These are phyloP conservation scores for Aureobasidium sp. DNA, from an alignment of 2,329 filamentous ascomycete species.

Conservation along the genomic window DNA sequence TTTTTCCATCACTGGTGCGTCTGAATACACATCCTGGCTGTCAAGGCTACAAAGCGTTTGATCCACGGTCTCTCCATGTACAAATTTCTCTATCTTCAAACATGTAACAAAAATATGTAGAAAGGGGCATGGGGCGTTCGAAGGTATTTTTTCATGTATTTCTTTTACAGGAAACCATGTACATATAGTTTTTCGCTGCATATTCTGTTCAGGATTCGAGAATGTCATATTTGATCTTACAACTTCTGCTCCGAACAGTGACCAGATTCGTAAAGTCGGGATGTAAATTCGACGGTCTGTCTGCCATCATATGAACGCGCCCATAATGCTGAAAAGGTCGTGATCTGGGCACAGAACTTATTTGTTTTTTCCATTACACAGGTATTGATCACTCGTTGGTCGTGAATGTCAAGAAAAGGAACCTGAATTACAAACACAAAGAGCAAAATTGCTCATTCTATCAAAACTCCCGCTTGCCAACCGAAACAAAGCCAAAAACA, in stretches of 20 bases:
- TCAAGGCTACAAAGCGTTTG: neutral
- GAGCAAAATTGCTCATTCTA: neutral
- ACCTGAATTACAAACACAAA: neutral
- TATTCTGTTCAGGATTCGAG: too few species aligned
- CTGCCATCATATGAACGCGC: too few species aligned
- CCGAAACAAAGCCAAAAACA: neutral
- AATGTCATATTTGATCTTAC: too few species aligned
- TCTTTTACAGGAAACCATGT: neutral
- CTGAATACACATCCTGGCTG: too few species aligned
- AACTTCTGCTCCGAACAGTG: too few species aligned
- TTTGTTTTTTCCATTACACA: too few species aligned
- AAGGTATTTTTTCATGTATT: neutral
- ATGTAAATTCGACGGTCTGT: too few species aligned
- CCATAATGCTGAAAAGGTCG: too few species aligned
- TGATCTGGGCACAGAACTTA: too few species aligned
- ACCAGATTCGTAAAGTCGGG: too few species aligned
- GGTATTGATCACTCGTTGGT: too few species aligned
- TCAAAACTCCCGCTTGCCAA: neutral
- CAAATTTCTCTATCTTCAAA: neutral
- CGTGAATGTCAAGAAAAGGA: neutral
- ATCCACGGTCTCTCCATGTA: neutral
- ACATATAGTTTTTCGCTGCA: neutral
- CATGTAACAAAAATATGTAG: neutral
- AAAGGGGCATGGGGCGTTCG: neutral
- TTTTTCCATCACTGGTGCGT: neutral